These are phyloP conservation scores for Rhizophagus prolifer DNA, from an alignment of 192 early-diverging fungal genomes.

Conservation along the genomic window DNA sequence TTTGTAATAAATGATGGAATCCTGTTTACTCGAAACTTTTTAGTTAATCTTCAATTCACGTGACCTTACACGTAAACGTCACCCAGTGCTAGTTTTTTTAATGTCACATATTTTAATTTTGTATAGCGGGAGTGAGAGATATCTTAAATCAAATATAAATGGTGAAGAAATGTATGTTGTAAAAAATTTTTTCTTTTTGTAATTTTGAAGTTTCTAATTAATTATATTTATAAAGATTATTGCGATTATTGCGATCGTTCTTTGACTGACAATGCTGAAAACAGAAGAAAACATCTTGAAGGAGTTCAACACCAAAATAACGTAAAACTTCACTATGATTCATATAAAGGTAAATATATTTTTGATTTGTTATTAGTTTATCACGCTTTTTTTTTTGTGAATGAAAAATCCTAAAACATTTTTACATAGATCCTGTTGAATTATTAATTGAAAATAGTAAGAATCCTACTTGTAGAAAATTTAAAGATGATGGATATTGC, in stretches of 20 bases:
- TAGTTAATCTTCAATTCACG: no score
- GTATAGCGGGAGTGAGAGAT: no score
- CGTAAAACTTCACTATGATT: slow-evolving; percentile 40
- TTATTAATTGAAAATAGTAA: slow-evolving; percentile 38
- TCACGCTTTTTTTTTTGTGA: not conserved
- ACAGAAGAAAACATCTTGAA: slow-evolving; percentile 39
- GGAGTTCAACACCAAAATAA: slow-evolving; percentile 37
- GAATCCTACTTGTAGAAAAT: slow-evolving; percentile 40
- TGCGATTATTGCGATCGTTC: slow-evolving; percentile 46
- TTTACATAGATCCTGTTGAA: slow-evolving; percentile 32
- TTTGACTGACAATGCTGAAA: slow-evolving; percentile 43
- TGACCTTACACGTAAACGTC: no score
- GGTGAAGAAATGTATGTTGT: not conserved
- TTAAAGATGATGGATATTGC: slow-evolving; percentile 32
- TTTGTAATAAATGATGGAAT: no score
- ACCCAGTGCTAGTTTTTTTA: no score
- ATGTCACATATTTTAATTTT: no score
- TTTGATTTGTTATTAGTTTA: not conserved
- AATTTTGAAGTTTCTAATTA: not conserved
- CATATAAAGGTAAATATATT: slow-evolving; percentile 34
- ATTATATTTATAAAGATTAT: slow-evolving; percentile 31
- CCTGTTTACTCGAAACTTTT: no score
- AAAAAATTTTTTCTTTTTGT: not conserved
- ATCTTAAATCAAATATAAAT: not conserved
- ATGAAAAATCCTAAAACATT: not conserved